Evolutionary conservation across 78 protist genomes (phyloP).

Genomic region (Dictyostelium firmibasis): DNA sequence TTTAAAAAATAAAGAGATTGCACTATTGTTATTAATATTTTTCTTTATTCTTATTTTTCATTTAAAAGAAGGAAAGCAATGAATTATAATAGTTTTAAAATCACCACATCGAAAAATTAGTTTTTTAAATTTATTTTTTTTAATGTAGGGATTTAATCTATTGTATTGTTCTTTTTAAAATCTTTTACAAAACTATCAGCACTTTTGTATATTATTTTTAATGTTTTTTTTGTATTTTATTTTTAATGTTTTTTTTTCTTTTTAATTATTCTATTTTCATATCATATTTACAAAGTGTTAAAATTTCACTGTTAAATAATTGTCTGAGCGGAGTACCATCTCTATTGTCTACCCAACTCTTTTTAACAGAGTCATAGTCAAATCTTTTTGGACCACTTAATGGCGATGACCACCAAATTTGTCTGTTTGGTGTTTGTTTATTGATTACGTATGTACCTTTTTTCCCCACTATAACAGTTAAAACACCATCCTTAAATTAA

Average conservation of each 20-base stretch:
- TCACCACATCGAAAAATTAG: too few relatives aligned
- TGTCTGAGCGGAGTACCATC: constrained; percentile 39
- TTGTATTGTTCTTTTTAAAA: too few relatives aligned
- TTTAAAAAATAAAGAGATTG: not conserved
- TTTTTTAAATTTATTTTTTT: too few relatives aligned
- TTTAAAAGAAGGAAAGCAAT: too few relatives aligned
- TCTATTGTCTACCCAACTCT: constrained; percentile 51
- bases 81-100: too few relatives aligned
- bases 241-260: not conserved
- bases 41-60: not conserved
- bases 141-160: too few relatives aligned
- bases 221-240: not conserved
- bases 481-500: constrained; percentile 85
- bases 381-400: constrained; percentile 85
- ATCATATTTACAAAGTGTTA: constrained; percentile 52
- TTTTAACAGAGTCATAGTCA: constrained; percentile 1
- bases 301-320: constrained; percentile 28
- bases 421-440: constrained; percentile 92
- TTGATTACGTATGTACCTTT: constrained; percentile 90
- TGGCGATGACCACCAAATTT: constrained; percentile 95
- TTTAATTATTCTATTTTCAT: not conserved
- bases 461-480: constrained; percentile 28
- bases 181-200: too few relatives aligned
- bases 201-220: too few relatives aligned
- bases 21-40: too few relatives aligned